Evolutionary conservation across 345 rosid species (phyloP), one percentile per base, ranked within the genome.

Genomic region (Citrus hindsii): DNA sequence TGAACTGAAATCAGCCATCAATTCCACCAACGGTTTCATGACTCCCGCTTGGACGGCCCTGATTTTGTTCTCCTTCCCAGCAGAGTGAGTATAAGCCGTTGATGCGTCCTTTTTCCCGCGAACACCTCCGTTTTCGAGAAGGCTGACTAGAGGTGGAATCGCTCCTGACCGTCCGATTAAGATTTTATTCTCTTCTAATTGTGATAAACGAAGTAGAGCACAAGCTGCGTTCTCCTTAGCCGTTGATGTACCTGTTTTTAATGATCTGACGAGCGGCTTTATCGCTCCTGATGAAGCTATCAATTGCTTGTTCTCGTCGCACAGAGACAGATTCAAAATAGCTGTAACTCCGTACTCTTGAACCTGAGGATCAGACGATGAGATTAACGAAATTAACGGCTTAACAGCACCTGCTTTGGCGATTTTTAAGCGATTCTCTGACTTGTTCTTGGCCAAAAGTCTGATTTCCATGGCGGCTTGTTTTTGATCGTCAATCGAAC

Each of bases 401-500:
- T 83, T 90, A 67, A 96, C 81, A 60, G 99, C 98, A 3, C 99
- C 99, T 3, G 95, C 90, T 61, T 82, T 84, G 2, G 95, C 99
- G 75, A 96, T 94, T 81, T 87, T 90, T 80, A 90, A 73, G 73
- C 99, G 98, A 56, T 92, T 89, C 83, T 94, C 97, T 1, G 94
- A 82, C 62, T 91, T 94, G 88, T 96, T 90, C 89, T 94, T 96
- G 40, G 99, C 93, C 73, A 94, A 88, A 48, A 96, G 93, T 64
- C 98, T 84, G 80, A 94, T 85, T 88, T 96, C 99, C 97, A 96
- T 85, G 27, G 97, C 99, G n/a, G 99, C 98, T 64, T 90, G 97
- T 85, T 92, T 94, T 81, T 89, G 95, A 77, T 90, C 93, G 21
- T 96, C 94, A 81, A 93, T 86, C 80, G 93, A 89, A 69, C 83